phyloP scores from a whole-genome alignment of 2,329 filamentous ascomycete species.

The Fusarium sp. region DNA sequence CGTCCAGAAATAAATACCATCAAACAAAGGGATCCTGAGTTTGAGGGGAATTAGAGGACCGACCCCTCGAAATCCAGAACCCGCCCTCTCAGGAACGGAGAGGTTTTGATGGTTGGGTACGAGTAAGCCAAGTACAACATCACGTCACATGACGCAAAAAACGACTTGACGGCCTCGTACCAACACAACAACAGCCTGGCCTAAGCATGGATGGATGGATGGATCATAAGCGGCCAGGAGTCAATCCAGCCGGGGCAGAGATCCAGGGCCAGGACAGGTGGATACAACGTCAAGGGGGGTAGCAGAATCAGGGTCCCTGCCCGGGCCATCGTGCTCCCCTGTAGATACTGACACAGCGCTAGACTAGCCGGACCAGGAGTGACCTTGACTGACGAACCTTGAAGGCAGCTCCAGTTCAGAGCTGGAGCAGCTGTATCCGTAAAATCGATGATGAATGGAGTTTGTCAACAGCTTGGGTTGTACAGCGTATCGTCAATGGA shows the following conservation, averaged over 20 bases:
- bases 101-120: slow-evolving; percentile 30
- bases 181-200: slow-evolving; percentile 28
- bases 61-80: slow-evolving; percentile 36
- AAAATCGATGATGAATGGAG: slow-evolving; percentile 16
- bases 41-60: slow-evolving; percentile 47
- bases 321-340: slow-evolving; percentile 32
- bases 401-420: neutral
- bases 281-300: slow-evolving; percentile 28
- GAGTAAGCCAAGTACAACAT: slow-evolving; percentile 24
- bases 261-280: slow-evolving; percentile 16
- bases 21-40: slow-evolving; percentile 41
- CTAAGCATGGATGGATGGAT: slow-evolving; percentile 31
- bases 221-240: slow-evolving; percentile 26
- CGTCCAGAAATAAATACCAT: slow-evolving; percentile 22
- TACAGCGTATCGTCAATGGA: slow-evolving; percentile 21
- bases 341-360: slow-evolving; percentile 42
- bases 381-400: slow-evolving; percentile 13
- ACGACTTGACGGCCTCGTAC: slow-evolving; percentile 34
- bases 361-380: slow-evolving; percentile 29
- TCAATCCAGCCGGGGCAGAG: slow-evolving; percentile 20
- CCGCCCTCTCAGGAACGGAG: slow-evolving; percentile 22
- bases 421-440: slow-evolving; percentile 1
- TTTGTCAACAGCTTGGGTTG: slow-evolving; percentile 2
- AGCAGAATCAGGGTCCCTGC: slow-evolving; percentile 42
- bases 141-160: slow-evolving; percentile 14